A percentile compares a stretch with the other conserved stretches of the same genome.
Evolutionary conservation across 257 asterid genomes (phyloP).

Genomic region (Thymus quinquecostatus): DNA sequence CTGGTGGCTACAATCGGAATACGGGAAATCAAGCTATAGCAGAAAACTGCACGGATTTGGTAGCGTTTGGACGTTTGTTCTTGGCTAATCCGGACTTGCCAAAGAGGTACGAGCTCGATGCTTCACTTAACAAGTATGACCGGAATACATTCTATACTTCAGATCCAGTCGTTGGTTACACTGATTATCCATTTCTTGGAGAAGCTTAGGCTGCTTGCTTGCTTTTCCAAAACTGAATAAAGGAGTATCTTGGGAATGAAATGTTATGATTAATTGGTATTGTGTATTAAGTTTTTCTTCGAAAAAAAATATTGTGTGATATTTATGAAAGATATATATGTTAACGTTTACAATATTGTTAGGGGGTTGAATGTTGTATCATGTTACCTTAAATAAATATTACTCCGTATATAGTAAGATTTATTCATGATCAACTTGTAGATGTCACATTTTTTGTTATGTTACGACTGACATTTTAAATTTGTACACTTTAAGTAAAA

Average conservation of each 20-base stretch:
- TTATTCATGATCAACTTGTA: too few species aligned
- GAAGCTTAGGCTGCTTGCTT: not conserved
- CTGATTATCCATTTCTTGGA: slow-evolving; percentile 69
- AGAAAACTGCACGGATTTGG: slow-evolving; percentile 51
- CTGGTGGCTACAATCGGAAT: slow-evolving; percentile 58
- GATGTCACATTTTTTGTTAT: too few species aligned
- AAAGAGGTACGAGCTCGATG: slow-evolving; percentile 49
- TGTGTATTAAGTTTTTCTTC: not conserved
- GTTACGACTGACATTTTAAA: too few species aligned
- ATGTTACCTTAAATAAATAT: too few species aligned
- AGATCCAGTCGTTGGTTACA: slow-evolving; percentile 75
- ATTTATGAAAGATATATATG: too few species aligned
- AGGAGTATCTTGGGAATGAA: not conserved
- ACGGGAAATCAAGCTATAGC: slow-evolving; percentile 53
- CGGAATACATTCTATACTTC: slow-evolving; percentile 61
- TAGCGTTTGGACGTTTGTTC: slow-evolving; percentile 67
- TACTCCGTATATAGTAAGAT: too few species aligned
- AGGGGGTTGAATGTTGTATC: too few species aligned
- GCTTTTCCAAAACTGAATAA: not conserved
- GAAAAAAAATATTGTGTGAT: too few species aligned
- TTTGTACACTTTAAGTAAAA: too few species aligned
- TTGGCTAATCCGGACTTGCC: slow-evolving; percentile 81
- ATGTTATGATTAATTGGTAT: not conserved
- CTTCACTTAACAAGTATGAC: slow-evolving; percentile 54
- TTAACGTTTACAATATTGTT: too few species aligned